Evolutionary conservation across 192 early-diverging fungal genomes (phyloP).

Genomic region (Coemansia aciculifera): DNA sequence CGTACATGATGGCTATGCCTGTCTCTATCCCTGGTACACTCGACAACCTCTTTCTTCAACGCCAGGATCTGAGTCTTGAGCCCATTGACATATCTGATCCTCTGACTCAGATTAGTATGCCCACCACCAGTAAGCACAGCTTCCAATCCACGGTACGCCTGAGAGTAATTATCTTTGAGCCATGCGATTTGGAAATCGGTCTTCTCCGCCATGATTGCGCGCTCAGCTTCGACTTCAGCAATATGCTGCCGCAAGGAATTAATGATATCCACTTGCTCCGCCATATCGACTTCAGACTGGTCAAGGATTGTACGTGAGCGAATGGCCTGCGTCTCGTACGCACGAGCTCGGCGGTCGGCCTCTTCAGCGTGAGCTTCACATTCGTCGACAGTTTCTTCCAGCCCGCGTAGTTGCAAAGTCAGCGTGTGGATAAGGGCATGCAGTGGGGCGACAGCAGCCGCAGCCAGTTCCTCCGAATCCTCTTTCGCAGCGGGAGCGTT

Average conservation of each 20-base stretch:
- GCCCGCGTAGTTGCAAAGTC: conserved; percentile 19
- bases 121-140: conserved; percentile 29
- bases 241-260: conserved; percentile 29
- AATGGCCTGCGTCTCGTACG: conserved; percentile 13
- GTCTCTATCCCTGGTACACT: conserved; percentile 33
- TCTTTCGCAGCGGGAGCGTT: conserved; percentile 2
- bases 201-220: conserved; percentile 47
- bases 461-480: conserved; percentile 19
- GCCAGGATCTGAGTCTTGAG: conserved; percentile 45
- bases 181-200: conserved; percentile 52
- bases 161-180: conserved; percentile 52
- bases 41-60: conserved; percentile 48
- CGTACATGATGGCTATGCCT: conserved; percentile 25
- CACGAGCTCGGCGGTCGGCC: not conserved
- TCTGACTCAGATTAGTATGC: conserved; percentile 48
- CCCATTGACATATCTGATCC: conserved; percentile 46
- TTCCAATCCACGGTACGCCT: conserved; percentile 46
- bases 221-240: conserved; percentile 46
- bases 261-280: conserved; percentile 30
- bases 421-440: conserved; percentile 32
- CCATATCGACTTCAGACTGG: conserved; percentile 48
- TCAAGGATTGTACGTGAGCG: conserved; percentile 9
- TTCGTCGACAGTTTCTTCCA: conserved; percentile 25
- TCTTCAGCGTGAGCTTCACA: conserved; percentile 18
- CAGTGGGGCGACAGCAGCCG: conserved; percentile 12